Conservation (phyloP, 192 early-diverging fungal species). For the Entomortierella parvispora region DNA sequence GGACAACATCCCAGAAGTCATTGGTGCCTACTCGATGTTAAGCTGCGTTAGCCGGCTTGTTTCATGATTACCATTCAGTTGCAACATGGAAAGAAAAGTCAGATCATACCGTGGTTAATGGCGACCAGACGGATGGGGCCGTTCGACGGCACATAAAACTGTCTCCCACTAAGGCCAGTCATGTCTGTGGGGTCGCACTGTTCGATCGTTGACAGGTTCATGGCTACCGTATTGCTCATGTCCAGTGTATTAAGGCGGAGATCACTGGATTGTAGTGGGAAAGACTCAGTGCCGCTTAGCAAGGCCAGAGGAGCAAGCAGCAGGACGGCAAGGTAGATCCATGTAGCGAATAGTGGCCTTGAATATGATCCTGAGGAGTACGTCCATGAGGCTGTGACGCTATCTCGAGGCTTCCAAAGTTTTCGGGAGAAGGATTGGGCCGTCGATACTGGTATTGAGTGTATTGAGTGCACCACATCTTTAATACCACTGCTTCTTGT, state of each 20-base stretch:
- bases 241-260: background rate
- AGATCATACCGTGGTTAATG: slow-evolving; percentile 25
- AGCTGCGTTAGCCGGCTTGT: no score
- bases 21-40: slow-evolving; percentile 1
- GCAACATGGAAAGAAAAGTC: background rate
- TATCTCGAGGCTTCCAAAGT: no score
- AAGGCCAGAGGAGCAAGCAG: no score
- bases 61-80: background rate
- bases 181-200: slow-evolving; percentile 15
- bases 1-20: slow-evolving; percentile 14
- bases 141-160: background rate
- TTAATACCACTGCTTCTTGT: no score
- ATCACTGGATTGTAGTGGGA: background rate
- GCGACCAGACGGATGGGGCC: slow-evolving; percentile 22
- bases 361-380: no score
- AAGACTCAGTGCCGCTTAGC: background rate
- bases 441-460: no score
- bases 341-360: no score
- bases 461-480: no score
- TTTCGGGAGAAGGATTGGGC: no score
- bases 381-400: no score
- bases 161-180: slow-evolving; percentile 33
- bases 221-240: slow-evolving; percentile 10
- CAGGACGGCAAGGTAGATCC: no score
- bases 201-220: slow-evolving; percentile 37